These are phyloP conservation scores for Cystobasidiaceae sp. DNA, from an alignment of 1,284 basidiomycete species.

Conservation along the genomic window DNA sequence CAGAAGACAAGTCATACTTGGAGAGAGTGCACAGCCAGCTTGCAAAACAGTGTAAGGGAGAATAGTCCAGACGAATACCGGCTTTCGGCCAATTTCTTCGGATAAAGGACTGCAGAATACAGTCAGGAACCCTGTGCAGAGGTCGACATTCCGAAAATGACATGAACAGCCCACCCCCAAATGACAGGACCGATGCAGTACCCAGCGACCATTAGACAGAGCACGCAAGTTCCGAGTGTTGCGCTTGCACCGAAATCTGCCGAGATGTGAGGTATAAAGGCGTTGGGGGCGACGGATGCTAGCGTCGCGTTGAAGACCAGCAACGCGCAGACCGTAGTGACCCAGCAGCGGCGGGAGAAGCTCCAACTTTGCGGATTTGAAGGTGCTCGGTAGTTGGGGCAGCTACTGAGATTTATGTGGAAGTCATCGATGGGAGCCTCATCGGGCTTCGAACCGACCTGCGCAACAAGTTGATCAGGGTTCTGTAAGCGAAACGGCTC, in stretches of 20 bases:
- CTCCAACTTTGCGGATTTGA: slow-evolving; percentile 59
- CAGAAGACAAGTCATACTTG: slow-evolving; percentile 56
- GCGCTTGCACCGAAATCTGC: neutral
- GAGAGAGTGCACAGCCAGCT: slow-evolving; percentile 63
- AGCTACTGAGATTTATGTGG: neutral
- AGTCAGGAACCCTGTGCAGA: slow-evolving; percentile 42
- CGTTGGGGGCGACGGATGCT: slow-evolving; percentile 46
- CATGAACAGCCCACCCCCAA: neutral
- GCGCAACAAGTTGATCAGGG: no score
- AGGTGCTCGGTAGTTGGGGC: slow-evolving; percentile 46
- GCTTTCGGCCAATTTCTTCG: neutral
- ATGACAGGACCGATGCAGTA: neutral
- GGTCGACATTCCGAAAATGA: neutral
- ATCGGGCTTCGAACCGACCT: no score
- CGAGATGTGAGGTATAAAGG: neutral
- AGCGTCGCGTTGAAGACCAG: slow-evolving; percentile 61
- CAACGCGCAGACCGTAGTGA: slow-evolving; percentile 57
- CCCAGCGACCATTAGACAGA: slow-evolving; percentile 58
- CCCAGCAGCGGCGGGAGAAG: slow-evolving; percentile 55
- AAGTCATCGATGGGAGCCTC: neutral
- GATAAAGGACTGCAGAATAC: slow-evolving; percentile 46
- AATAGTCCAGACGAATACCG: neutral
- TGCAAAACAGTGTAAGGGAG: neutral
- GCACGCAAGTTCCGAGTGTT: slow-evolving; percentile 49
- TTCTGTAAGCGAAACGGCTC: no score